These are phyloP conservation scores for Aspergillus quadrilineatus DNA, from an alignment of 2,329 filamentous ascomycete genomes.

Conservation along the genomic window DNA sequence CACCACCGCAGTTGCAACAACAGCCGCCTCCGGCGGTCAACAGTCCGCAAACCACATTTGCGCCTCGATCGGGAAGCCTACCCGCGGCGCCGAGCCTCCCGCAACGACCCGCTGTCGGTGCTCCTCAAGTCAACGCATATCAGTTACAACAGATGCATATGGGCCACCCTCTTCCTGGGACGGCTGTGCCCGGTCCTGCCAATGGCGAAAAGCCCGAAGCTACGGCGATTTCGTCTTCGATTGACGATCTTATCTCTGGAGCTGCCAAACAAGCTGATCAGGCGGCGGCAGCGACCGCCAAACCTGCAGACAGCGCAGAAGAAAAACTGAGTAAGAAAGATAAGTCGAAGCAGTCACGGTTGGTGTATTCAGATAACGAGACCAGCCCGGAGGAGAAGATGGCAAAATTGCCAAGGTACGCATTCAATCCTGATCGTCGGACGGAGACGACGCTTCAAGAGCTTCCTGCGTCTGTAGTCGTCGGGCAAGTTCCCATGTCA, in stretches of 20 bases:
- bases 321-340: slow-evolving; percentile 69
- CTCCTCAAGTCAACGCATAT: slow-evolving; percentile 53
- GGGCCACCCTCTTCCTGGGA: slow-evolving; percentile 41
- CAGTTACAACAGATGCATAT: slow-evolving; percentile 60
- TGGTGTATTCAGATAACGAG: slow-evolving; percentile 80
- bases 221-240: slow-evolving; percentile 40
- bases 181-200: slow-evolving; percentile 23
- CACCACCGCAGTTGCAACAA: slow-evolving; percentile 33
- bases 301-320: slow-evolving; percentile 45
- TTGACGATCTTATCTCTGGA: slow-evolving; percentile 54
- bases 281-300: slow-evolving; percentile 36
- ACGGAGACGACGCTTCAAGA: slow-evolving; percentile 38
- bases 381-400: slow-evolving; percentile 87
- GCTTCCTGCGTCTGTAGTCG: slow-evolving; percentile 34
- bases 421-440: slow-evolving; percentile 55
- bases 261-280: slow-evolving; percentile 48
- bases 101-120: slow-evolving; percentile 59
- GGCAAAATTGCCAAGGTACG: slow-evolving; percentile 74
- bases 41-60: slow-evolving; percentile 44
- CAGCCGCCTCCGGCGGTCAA: slow-evolving; percentile 43
- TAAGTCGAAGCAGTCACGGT: slow-evolving; percentile 63
- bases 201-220: slow-evolving; percentile 32
- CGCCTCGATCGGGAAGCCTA: slow-evolving; percentile 54
- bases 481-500: slow-evolving; percentile 33
- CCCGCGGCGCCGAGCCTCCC: slow-evolving; percentile 59